Base-by-base conservation (phyloP, 345 rosid species). In the Lumnitzera littorea region DNA sequence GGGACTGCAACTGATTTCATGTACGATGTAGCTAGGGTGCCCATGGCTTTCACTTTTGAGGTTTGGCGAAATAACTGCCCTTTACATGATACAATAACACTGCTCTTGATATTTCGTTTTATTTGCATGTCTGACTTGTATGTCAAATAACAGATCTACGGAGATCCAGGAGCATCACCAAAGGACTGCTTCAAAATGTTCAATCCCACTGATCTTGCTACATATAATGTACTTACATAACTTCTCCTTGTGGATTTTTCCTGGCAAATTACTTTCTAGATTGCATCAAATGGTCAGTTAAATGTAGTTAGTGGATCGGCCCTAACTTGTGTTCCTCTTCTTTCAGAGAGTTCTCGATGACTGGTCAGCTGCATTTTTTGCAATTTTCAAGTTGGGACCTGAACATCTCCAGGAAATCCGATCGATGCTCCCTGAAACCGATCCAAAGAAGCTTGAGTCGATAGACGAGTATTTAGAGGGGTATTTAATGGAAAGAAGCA, bases 41-140 rank as follows among this genome's bases (percentile, higher is more conserved):
- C 99, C 24, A 86, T 91, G 97, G 89, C 97, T 62, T 95, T 91
- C 78, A 91, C 97, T 76, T 95, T 95, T 58, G 99, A 94, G 99
- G 99, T 91, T 20, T 58, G 71, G 84, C 72, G 48, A 62, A 54
- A 64, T 73, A 62, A 24, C 14, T 69, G 29, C 46, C 53, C 56
- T 51, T 0, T 1, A 67, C 24, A 24, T 55, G 0, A 27, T 67
- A 31, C 20, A 24, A 25, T 51, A 24, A 50, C 53, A 48, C 50
- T 36, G 60, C 23, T 74, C 47, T 51, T 47, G 14, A 4, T 29
- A 11, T 31, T 17, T 52, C 46, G 15, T 10, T 46, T 55, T 43
- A 51, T 48, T 25, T 16, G 15, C 17, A 51, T 56, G 55, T 70
- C 29, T 61, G 57, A 47, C 24, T 25, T 46, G 9, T 7, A 36